Percentiles rank a stretch among this genome's conserved stretches.
Conservation (phyloP, 176 grass and related monocot species). For the Carex scoparia region DNA sequence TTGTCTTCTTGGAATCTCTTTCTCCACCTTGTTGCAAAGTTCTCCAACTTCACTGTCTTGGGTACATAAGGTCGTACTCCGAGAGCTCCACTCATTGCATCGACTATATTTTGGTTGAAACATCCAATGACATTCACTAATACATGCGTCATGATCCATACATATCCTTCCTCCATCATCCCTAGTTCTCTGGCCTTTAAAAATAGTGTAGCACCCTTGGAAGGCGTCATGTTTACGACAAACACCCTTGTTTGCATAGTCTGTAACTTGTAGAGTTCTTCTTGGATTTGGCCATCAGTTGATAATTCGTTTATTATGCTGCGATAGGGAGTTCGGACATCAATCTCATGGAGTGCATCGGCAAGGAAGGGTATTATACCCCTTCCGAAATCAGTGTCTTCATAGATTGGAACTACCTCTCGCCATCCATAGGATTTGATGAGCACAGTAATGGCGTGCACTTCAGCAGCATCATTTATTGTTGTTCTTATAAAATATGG, state of each 20-base stretch:
- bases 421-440: slow-evolving; percentile 61
- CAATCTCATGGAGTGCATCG: slow-evolving; percentile 29
- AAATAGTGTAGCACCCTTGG: slow-evolving; percentile 31
- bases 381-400: slow-evolving; percentile 41
- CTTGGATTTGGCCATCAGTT: slow-evolving; percentile 35
- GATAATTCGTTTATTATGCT: slow-evolving; percentile 24
- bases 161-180: slow-evolving; percentile 53
- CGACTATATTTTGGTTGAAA: slow-evolving; percentile 7
- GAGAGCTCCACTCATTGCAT: slow-evolving; percentile 40
- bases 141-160: slow-evolving; percentile 53
- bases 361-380: slow-evolving; percentile 45
- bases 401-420: slow-evolving; percentile 42
- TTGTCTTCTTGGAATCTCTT: slow-evolving; percentile 39
- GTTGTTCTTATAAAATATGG: slow-evolving; percentile 54
- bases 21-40: slow-evolving; percentile 45
- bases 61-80: slow-evolving; percentile 41
- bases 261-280: slow-evolving; percentile 44
- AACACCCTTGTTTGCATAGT: slow-evolving; percentile 41
- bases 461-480: slow-evolving; percentile 30
- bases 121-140: slow-evolving; percentile 36
- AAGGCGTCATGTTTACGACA: slow-evolving; percentile 39
- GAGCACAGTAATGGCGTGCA: slow-evolving; percentile 36
- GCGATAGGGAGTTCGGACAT: slow-evolving; percentile 14
- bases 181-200: slow-evolving; percentile 38
- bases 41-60: slow-evolving; percentile 27